These are phyloP conservation scores for Polytrichum formosum DNA, from an alignment of 225 moss, liverwort and hornwort species.

Conservation along the genomic window DNA sequence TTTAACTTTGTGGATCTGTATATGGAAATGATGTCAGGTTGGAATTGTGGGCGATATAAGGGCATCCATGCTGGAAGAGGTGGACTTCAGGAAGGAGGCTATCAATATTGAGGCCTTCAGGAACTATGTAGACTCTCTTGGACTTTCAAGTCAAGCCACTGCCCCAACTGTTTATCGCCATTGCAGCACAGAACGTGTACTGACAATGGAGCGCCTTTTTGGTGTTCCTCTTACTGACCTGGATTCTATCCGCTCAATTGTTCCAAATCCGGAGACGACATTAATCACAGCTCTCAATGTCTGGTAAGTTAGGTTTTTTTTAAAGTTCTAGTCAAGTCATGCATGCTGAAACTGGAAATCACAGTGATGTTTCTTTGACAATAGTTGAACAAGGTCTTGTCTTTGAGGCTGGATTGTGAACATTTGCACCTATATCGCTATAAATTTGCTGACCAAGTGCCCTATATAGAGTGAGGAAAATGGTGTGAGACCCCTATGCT, in stretches of 20 bases:
- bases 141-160: slow-evolving; percentile 77
- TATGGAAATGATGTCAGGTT: slow-evolving; percentile 46
- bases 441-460: too few species aligned
- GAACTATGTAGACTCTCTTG: slow-evolving; percentile 67
- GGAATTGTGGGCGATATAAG: slow-evolving; percentile 82
- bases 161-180: slow-evolving; percentile 88
- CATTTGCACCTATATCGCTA: too few species aligned
- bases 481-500: too few species aligned
- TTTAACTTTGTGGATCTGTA: background rate
- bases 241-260: slow-evolving; percentile 78
- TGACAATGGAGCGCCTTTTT: slow-evolving; percentile 93
- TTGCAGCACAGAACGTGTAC: slow-evolving; percentile 84
- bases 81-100: slow-evolving; percentile 95
- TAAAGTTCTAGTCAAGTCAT: background rate
- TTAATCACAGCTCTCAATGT: slow-evolving; percentile 92
- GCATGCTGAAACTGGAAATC: background rate
- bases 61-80: slow-evolving; percentile 90
- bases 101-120: slow-evolving; percentile 80
- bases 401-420: background rate
- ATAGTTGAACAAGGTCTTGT: slow-evolving; percentile 3
- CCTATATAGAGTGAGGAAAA: too few species aligned
- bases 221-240: slow-evolving; percentile 93
- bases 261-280: slow-evolving; percentile 83
- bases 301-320: slow-evolving; percentile 46
- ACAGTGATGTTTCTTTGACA: background rate